Base-by-base conservation (phyloP, 352 stramenopile genomes). In the Globisporangium okanoganense region DNA sequence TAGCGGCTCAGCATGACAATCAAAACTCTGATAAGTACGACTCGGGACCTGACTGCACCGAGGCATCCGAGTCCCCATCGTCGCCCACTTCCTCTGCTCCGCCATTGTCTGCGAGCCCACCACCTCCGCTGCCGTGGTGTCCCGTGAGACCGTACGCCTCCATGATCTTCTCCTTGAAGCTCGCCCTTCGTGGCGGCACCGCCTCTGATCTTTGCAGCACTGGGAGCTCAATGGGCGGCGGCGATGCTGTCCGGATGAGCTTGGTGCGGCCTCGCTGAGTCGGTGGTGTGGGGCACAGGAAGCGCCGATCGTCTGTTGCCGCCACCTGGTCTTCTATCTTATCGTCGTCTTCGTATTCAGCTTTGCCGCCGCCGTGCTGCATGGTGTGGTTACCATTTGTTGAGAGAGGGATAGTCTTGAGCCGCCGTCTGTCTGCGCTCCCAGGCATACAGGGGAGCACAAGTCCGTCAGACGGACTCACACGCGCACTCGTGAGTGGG, bases 1-100 rank as follows among this genome's bases (percentile, higher is more conserved):
- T 44, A n/a, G 2, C 47, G 49, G n/a, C 5, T 45, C 25, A 33
- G 22, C 9, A 35, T 8, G 3, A 45, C 29, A 18, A 12, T 85
- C 71, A 71, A 62, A 75, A 76, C 22, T 69, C 69, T 5, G 67
- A 69, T 3, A 58, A 48, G 43, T 74, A 69, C 5, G 74, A 71
- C 58, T 58, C 50, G 4, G 71, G 72, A 35, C 76, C 60, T 0
- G 72, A 83, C 20, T 63, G 54, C 5, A 47, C 59, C 24, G 67
- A 78, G 4, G 53, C 54, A 3, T 59, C 50, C 52, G 61, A 69
- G n/a, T 53, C 52, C 0, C 76, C 62, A 4, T 43, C 67, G 25
- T 65, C 63, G 24, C 60, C 49, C 0, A 54, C 40, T 18, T 70
- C 29, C 29, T 33, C 54, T 16, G 73, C 65, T 33, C 79, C 66